Percentiles rank a stretch among this genome's conserved stretches.
Evolutionary conservation across 2,329 filamentous ascomycete species (phyloP).

Genomic region (Blastomyces percursus): DNA sequence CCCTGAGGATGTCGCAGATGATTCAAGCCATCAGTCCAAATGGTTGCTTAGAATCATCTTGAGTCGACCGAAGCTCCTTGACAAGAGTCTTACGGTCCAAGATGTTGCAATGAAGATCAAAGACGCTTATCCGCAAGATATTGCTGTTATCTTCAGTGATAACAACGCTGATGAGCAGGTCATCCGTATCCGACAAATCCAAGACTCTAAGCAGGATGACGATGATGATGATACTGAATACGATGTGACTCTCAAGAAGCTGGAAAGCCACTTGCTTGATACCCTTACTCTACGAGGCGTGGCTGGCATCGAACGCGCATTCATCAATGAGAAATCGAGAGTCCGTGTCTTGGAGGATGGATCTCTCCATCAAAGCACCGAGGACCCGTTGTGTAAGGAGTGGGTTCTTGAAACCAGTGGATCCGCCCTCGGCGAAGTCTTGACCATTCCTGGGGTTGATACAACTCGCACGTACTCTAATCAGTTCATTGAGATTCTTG

Average conservation of each 20-base stretch:
- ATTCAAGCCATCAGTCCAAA: slow-evolving; percentile 61
- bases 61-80: slow-evolving; percentile 85
- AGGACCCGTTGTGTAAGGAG: slow-evolving; percentile 66
- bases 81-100: slow-evolving; percentile 78
- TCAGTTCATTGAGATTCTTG: slow-evolving; percentile 87
- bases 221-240: slow-evolving; percentile 68
- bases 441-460: slow-evolving; percentile 82
- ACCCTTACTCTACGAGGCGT: slow-evolving; percentile 87
- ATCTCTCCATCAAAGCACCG: slow-evolving; percentile 61
- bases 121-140: slow-evolving; percentile 69
- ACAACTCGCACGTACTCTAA: slow-evolving; percentile 80
- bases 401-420: slow-evolving; percentile 96
- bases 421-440: slow-evolving; percentile 71
- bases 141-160: slow-evolving; percentile 93
- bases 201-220: slow-evolving; percentile 58
- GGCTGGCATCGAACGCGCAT: slow-evolving; percentile 75
- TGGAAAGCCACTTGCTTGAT: slow-evolving; percentile 85
- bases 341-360: slow-evolving; percentile 60
- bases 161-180: slow-evolving; percentile 95
- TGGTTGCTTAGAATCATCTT: slow-evolving; percentile 93
- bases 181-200: slow-evolving; percentile 78
- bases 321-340: slow-evolving; percentile 71
- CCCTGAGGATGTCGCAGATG: slow-evolving; percentile 64
- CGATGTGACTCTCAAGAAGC: slow-evolving; percentile 82
- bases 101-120: slow-evolving; percentile 87